Evolutionary conservation across 164 flowering plant species (phyloP).

Genomic region (grape (Vitis vinifera)): DNA sequence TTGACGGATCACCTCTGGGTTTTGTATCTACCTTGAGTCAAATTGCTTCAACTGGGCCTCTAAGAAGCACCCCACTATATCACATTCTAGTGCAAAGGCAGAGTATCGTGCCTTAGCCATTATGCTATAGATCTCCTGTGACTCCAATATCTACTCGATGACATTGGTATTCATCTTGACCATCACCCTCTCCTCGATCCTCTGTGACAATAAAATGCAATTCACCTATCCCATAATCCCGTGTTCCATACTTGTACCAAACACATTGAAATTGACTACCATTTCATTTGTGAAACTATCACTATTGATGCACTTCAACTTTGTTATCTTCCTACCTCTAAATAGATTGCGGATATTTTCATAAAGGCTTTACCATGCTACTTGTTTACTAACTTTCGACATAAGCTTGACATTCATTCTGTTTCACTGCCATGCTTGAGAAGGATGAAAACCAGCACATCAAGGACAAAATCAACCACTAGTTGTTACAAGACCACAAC

Average conservation of each 20-base stretch:
- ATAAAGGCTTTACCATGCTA: no score
- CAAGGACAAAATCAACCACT: no score
- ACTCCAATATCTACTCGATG: not conserved
- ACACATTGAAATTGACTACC: not conserved
- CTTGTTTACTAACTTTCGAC: no score
- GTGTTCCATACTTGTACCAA: not conserved
- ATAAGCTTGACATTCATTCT: no score
- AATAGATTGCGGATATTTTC: no score
- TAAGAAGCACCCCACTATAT: not conserved
- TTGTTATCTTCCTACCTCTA: no score
- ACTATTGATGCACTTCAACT: no score
- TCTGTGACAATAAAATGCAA: not conserved
- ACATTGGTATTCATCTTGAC: not conserved
- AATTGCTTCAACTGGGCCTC: not conserved
- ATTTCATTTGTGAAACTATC: no score
- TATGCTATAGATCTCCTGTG: not conserved
- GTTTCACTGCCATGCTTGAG: no score
- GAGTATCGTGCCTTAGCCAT: not conserved
- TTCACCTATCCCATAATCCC: not conserved
- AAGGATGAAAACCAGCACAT: no score
- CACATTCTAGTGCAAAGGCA: slow-evolving; percentile 5
- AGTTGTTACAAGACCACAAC: no score
- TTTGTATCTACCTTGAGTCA: not conserved
- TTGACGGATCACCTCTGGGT: not conserved
- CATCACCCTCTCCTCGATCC: not conserved